Conservation (phyloP, 192 early-diverging fungal genomes). For the Rhizoclosmatium sp. region DNA sequence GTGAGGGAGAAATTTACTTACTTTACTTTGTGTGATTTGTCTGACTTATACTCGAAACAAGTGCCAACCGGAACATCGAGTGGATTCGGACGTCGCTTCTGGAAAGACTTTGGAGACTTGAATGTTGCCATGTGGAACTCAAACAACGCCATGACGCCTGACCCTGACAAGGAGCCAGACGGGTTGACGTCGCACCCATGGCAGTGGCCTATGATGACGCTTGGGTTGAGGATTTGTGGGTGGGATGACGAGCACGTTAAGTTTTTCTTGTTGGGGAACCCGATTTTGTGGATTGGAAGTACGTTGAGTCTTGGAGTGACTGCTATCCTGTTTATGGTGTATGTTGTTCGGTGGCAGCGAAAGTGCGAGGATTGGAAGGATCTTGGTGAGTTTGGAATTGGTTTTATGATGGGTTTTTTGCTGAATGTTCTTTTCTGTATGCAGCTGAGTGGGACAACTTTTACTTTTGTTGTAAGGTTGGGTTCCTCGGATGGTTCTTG, state of each 20-base stretch:
- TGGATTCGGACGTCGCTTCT: conserved; percentile 77
- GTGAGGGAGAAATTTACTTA: conserved; percentile 48
- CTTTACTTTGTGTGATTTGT: neutral
- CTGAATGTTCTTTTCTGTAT: neutral
- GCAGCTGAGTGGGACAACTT: conserved; percentile 72
- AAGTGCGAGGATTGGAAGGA: conserved; percentile 65
- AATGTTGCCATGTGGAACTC: conserved; percentile 96
- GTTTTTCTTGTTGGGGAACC: conserved; percentile 94
- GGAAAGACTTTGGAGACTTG: conserved; percentile 85
- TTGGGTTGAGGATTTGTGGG: conserved; percentile 92
- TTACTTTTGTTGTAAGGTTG: conserved; percentile 71
- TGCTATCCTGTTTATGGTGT: conserved; percentile 51
- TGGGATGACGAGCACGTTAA: conserved; percentile 89
- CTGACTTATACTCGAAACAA: conserved; percentile 32
- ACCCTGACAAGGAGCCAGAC: conserved; percentile 90
- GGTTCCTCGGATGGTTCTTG: conserved; percentile 88
- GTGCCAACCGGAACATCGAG: conserved; percentile 74
- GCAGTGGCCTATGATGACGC: conserved; percentile 88
- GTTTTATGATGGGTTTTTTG: neutral
- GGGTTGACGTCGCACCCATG: conserved; percentile 77
- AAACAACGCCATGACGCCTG: conserved; percentile 94
- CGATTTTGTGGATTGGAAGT: conserved; percentile 88
- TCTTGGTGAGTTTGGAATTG: conserved; percentile 13
- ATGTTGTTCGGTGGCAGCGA: conserved; percentile 72
- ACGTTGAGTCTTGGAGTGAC: conserved; percentile 63